Evolutionary conservation across 768 basidiomycete species (phyloP), one percentile per base, ranked within the genome.

Genomic region (Pluteus cervinus): DNA sequence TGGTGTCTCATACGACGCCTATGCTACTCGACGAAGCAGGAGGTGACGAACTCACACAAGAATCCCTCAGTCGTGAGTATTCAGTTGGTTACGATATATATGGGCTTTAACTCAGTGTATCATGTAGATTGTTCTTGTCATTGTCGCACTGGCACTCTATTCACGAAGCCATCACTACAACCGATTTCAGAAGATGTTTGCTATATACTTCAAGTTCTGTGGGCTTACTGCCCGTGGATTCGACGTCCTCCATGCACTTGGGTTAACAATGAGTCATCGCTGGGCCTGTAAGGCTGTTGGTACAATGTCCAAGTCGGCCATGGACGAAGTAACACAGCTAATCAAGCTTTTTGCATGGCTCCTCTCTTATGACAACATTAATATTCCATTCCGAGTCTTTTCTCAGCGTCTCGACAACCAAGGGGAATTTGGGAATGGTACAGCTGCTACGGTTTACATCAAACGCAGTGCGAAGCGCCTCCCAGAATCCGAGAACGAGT

Each of bases 201-300:
- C 62, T 0, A 43, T 62, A 1, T 69, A 66, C 42, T 49, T 69
- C 14, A 60, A 66, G 37, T 56, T 59, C 18, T 51, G 57, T 30
- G 65, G 65, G 0, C 33, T 62, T 1, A 54, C 60, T 25, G 61
- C 68, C 3, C 58, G 60, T 28, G 61, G 48, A 0, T 60, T 65
- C 37, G 62, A 69, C 36, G 57, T 60, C 0, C 45, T 69, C 0
- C 58, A 62, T 46, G 52, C 59, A 6, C 40, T 65, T 16, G 60
- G 53, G 2, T 40, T 70, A 16, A 58, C 57, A 0, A 66, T 68
- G 65, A 65, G 61, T 38, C 60, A 65, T 42, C 60, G 60, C 33
- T 66, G 64, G 63, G 52, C 58, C 2, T 39, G 45, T 7, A 33
- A 54, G 20, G 42, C 47, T 11, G 50, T 57, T 14, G 50, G 30